phyloP scores from a whole-genome alignment of 768 basidiomycete genomes.

The Tubosaeta sp. region DNA sequence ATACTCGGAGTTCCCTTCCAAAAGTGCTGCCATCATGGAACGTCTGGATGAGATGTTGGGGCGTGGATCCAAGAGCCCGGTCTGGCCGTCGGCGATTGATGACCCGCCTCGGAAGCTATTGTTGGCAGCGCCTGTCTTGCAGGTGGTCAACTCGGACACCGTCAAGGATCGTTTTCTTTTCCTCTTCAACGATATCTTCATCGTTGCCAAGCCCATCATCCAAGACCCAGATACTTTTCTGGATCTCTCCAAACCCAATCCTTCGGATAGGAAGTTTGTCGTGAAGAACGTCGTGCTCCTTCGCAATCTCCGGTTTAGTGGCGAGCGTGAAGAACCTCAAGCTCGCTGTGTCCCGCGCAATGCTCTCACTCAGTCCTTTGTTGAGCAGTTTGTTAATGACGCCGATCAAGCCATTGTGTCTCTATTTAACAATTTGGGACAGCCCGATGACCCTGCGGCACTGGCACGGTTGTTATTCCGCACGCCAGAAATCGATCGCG shows the following conservation, averaged over 20 bases:
- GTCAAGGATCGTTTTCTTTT: conserved; percentile 96
- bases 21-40: conserved; percentile 57
- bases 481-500: conserved; percentile 77
- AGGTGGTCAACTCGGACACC: conserved; percentile 90
- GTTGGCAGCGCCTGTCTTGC: conserved; percentile 80
- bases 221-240: conserved; percentile 61
- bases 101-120: conserved; percentile 85
- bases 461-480: conserved; percentile 79
- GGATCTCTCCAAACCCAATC: conserved; percentile 52
- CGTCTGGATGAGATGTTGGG: conserved; percentile 68
- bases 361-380: conserved; percentile 66
- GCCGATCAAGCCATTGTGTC: conserved; percentile 74
- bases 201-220: conserved; percentile 87
- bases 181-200: conserved; percentile 92
- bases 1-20: conserved; percentile 46
- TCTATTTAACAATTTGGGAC: conserved; percentile 59
- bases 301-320: conserved; percentile 59
- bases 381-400: conserved; percentile 74
- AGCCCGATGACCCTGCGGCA: conserved; percentile 62
- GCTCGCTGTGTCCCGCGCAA: conserved; percentile 49
- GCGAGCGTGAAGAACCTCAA: conserved; percentile 63
- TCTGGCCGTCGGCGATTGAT: conserved; percentile 67
- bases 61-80: conserved; percentile 52
- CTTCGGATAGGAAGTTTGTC: conserved; percentile 70
- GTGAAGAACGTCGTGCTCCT: conserved; percentile 89